These are phyloP conservation scores for Lizonia empirigonia DNA, from an alignment of 2,329 filamentous ascomycete species.

Conservation along the genomic window DNA sequence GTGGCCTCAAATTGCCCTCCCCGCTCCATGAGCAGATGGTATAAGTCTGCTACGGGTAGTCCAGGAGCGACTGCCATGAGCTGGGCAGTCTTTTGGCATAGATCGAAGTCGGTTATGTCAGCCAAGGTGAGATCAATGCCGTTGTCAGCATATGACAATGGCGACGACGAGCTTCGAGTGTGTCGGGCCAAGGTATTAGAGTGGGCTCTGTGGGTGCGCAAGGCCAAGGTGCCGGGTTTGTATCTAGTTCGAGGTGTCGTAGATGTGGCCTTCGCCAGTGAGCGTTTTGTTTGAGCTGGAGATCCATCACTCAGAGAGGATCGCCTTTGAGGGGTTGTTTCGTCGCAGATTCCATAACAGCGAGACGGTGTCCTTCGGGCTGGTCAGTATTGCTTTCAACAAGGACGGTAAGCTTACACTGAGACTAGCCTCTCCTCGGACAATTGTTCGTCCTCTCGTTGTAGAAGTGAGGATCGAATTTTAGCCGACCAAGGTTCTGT, in stretches of 20 bases:
- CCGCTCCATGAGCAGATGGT: slow-evolving; percentile 23
- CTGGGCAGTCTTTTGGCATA: slow-evolving; percentile 23
- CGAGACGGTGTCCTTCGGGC: neutral
- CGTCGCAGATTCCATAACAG: neutral
- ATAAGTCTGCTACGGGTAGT: slow-evolving; percentile 22
- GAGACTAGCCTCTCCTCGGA: neutral
- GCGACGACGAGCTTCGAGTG: neutral
- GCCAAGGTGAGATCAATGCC: slow-evolving; percentile 9
- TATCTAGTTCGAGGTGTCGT: too few species aligned
- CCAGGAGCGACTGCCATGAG: slow-evolving; percentile 27
- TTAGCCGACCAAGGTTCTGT: too few species aligned
- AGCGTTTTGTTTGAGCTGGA: neutral
- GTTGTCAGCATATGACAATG: neutral
- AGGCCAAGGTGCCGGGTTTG: too few species aligned
- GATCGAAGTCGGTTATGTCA: slow-evolving; percentile 21
- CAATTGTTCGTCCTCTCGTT: neutral
- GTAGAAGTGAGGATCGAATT: neutral
- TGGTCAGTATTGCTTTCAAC: neutral
- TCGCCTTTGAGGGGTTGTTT: neutral
- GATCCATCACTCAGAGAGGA: neutral
- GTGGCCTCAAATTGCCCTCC: slow-evolving; percentile 12
- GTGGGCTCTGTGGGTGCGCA: too few species aligned
- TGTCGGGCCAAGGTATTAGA: neutral
- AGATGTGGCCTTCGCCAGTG: too few species aligned
- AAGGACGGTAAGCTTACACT: neutral